Base-by-base conservation (phyloP, 345 rosid species). In the Bruguiera parviflora region DNA sequence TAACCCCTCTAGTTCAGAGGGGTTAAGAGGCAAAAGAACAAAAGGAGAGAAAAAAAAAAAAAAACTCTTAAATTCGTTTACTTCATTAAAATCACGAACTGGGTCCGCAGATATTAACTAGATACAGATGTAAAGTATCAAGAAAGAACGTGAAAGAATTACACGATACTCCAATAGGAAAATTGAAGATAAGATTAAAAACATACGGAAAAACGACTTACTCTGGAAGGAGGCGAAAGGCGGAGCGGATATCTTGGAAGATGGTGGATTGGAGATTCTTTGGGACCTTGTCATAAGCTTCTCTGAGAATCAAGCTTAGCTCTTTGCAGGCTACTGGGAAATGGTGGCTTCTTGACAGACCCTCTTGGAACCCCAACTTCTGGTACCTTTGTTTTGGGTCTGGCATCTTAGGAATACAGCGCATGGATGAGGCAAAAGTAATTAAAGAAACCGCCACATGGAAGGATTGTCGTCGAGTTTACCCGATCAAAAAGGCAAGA, bases 171-270 rank as follows among this genome's bases (percentile, higher is more conserved):
- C 49, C 49, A 43, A 43, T 15, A 43, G 49, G 49, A 43, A 43
- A 43, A 13, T 13, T 13, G 19, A 43, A 29, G 29, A 53, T 5
- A 1, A 22, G 18, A n/a, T 27, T 20, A 16, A 56, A 56, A 13
- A 35, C 24, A 9, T 20, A 5, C 3, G 43, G 24, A 35, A 58
- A 22, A 32, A 53, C 29, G 28, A 28, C 83, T 78, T 79, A 91
- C 98, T 77, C 68, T 33, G 97, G 89, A 68, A 93, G 91, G 53
- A 89, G 82, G 68, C 91, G 90, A 69, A 88, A 86, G 81, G 98
- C 91, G 39, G 89, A 11, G 80, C 88, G 88, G 35, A 79, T 75
- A 80, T 93, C 91, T 15, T 69, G 83, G 65, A 89, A 84, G 87
- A 94, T 71, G 63, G 82, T 53, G 71, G 87, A 80, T 71, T 87